Base-by-base conservation (phyloP, 2,329 filamentous ascomycete genomes). In the Scedosporium aurantiacum region DNA sequence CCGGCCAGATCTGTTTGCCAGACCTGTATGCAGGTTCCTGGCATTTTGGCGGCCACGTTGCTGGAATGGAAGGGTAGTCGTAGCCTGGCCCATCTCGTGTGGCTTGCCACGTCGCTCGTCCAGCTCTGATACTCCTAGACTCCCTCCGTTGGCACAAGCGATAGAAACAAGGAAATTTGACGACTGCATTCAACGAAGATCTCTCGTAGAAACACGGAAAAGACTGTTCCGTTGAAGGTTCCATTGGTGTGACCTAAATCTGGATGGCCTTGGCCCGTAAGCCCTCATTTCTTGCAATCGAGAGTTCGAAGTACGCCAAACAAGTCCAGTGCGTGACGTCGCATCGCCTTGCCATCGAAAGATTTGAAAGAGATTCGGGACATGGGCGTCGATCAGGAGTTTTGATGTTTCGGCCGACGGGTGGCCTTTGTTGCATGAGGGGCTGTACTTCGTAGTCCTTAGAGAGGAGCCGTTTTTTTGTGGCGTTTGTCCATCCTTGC, bases 351-450 rank as follows among this genome's bases (percentile, higher is more conserved):
- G 25, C 52, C 58, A 25, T 55, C 47, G 47, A 54, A 54, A 41
- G 28, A 55, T 25, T 21, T 23, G 47, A 41, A 50, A 28, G 47
- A 57, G 54, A 32, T 37, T 37, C 7, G 54, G 32, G 54, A 18
- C 54, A 23, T 16, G 18, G n/a, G 32, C 25, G 58, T 60, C 45
- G 58, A 60, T 60, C 58, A 60, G 58, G 58, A 41, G 58, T n/a
- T 41, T 27, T 5, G 21, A 28, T 40, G 58, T 60, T 55, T 60
- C 47, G 45, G 43, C 25, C 23, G 27, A 55, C 40, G 32, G 27
- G 18, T n/a, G 28, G 6, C 4, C 41, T 54, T 41, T 25, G 58
- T 27, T 50, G n/a, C 14, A 40, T 4, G 50, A 47, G 50, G 12
- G 50, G 50, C 50, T 54, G 5, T 10, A 47, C n/a, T 10, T 18